phyloP scores from a whole-genome alignment of 176 grass and related monocot species.

The Rhipidocladum racemiflorum region DNA sequence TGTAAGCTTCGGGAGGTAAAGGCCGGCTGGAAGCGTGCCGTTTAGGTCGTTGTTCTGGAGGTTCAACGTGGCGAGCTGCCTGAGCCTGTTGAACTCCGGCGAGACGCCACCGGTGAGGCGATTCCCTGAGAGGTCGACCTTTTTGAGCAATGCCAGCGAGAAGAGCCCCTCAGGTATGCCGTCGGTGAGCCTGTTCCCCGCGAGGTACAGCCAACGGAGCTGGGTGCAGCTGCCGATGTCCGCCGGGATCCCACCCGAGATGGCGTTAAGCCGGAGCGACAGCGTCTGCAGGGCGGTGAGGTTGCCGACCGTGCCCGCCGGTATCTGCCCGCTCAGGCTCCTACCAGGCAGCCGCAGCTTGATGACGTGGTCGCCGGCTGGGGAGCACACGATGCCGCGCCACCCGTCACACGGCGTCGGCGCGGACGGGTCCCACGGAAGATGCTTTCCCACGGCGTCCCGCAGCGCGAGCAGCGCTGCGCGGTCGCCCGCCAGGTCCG shows the following conservation, averaged over 20 bases:
- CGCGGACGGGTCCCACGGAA: slow-evolving; percentile 41
- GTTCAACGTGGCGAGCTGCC: slow-evolving; percentile 31
- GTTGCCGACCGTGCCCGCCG: slow-evolving; percentile 58
- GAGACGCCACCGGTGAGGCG: slow-evolving; percentile 45
- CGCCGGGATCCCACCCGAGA: slow-evolving; percentile 51
- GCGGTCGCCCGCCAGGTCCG: slow-evolving; percentile 44
- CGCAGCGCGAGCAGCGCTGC: slow-evolving; percentile 52
- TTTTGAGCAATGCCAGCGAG: slow-evolving; percentile 51
- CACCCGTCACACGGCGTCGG: slow-evolving; percentile 46
- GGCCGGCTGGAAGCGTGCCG: slow-evolving; percentile 40
- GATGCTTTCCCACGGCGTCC: neutral
- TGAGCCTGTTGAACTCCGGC: slow-evolving; percentile 43
- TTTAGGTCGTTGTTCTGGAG: slow-evolving; percentile 47
- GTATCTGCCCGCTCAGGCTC: slow-evolving; percentile 36
- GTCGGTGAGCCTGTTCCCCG: slow-evolving; percentile 41
- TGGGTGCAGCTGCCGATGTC: slow-evolving; percentile 48
- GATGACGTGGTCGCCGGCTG: slow-evolving; percentile 33
- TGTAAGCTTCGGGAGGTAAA: slow-evolving; percentile 14
- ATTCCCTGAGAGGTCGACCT: slow-evolving; percentile 49
- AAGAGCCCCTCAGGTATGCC: slow-evolving; percentile 49
- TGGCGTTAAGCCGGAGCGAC: slow-evolving; percentile 63
- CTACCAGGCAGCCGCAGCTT: slow-evolving; percentile 49
- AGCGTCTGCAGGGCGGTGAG: slow-evolving; percentile 66
- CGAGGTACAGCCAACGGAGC: slow-evolving; percentile 38
- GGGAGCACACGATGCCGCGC: slow-evolving; percentile 52